Evolutionary conservation across 495 filamentous ascomycete genomes (phyloP), one percentile per base, ranked within the genome.

Genomic region (Xylaria venustula): DNA sequence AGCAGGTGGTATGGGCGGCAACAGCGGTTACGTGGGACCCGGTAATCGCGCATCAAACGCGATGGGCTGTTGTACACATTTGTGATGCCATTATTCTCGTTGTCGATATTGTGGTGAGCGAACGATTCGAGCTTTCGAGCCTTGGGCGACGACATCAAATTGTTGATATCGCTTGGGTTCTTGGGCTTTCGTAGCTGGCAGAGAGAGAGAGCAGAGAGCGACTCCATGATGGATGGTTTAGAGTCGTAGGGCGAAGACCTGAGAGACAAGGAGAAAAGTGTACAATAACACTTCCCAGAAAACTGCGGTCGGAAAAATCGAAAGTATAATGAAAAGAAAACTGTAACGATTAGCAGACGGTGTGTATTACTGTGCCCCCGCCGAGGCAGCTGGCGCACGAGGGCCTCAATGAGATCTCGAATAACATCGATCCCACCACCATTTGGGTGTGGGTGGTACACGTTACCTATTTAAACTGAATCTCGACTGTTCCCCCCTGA

Each of bases 81-180:
- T 19, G 15, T 14, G 28, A n/a, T n/a, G n/a, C n/a, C 28, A 17
- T 30, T 36, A 17, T 51, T 36, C 3, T 20, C n/a, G 9, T 4
- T 12, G 14, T 36, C 46, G 50, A 48, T 37, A 20, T 15, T 40
- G 37, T 12, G 7, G 19, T 67, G 65, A n/a, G 76, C 72, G 72
- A 90, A 90, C 46, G 68, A 83, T 46, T 91, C 88, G 50, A 85
- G 74, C 20, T 83, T 82, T 63, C 83, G 79, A 8, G 79, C 75
- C 67, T 90, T 88, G 47, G 89, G 89, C 23, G 89, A 88, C 36
- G 89, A 92, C 85, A 92, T 88, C 37, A 92, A 79, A 70, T 81
- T 90, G 67, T 81, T 77, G 55, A 79, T 77, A 60, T 76, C 71
- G 25, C 69, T 65, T 1, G 68, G 60, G 52, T 74, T 76, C 60